Base-by-base conservation (phyloP, 179 eudicot genomes). In the Gypsophila paniculata region DNA sequence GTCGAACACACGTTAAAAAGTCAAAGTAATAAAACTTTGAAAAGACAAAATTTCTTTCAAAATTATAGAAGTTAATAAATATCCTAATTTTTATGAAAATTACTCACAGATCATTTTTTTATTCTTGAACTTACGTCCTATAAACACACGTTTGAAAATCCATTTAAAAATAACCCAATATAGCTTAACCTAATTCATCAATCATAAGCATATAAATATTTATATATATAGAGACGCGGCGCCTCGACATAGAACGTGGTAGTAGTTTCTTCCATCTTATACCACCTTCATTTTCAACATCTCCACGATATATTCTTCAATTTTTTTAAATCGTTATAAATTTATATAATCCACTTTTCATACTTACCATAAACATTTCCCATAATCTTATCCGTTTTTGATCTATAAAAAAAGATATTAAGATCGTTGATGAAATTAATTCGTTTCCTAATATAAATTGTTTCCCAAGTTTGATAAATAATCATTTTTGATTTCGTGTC, bases 161-260 rank as follows among this genome's bases (percentile, higher is more conserved):
- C n/a, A n/a, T n/a, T n/a, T n/a, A n/a, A n/a, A n/a, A n/a, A n/a
- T n/a, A n/a, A n/a, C n/a, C n/a, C n/a, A n/a, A n/a, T n/a, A n/a
- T n/a, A n/a, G n/a, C n/a, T n/a, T n/a, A 53, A 66, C 55, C 36
- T 65, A 2, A 42, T 22, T 29, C 48, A 36, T 9, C 6, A 42
- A 42, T 42, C 46, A 6, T 19, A n/a, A n/a, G n/a, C n/a, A n/a
- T n/a, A n/a, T n/a, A n/a, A n/a, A n/a, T 8, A 17, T n/a, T 25
- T 22, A 1, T n/a, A 72, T 63, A 63, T 10, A 23, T 51, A 74
- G 62, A 74, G 62, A 74, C 61, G 81, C 75, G 78, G 78, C 81
- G 75, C 71, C 58, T 70, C 72, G 78, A 70, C 78, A 21, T 9
- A 34, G 25, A 70, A 74, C 71, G 81, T 74, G 74, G 65, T 68